phyloP scores from a whole-genome alignment of 2,329 filamentous ascomycete species.

The Graphilbum sp. region DNA sequence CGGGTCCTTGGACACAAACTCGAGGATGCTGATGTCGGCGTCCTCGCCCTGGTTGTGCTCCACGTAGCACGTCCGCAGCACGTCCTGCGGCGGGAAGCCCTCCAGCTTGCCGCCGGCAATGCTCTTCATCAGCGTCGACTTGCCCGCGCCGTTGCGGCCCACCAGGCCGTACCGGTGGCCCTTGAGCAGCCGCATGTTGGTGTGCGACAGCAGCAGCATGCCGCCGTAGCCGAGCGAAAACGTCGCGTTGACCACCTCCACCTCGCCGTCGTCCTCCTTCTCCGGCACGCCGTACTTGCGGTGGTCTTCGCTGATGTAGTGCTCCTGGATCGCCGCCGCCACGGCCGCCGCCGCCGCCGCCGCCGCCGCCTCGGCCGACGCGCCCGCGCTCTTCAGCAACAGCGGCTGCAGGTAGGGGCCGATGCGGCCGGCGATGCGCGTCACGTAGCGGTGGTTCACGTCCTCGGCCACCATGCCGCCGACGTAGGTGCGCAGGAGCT shows the following conservation, averaged over 20 bases:
- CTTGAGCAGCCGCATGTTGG: constrained; percentile 85
- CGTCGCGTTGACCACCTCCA: constrained; percentile 92
- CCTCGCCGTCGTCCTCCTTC: constrained; percentile 80
- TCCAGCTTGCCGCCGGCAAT: constrained; percentile 94
- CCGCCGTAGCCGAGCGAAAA: constrained; percentile 97
- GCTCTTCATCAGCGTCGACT: constrained; percentile 97
- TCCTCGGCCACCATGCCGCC: constrained; percentile 75
- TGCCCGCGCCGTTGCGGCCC: constrained; percentile 91
- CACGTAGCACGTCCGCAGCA: constrained; percentile 90
- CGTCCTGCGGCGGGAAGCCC: constrained; percentile 84
- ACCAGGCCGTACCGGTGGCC: constrained; percentile 95
- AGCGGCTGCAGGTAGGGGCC: constrained; percentile 61
- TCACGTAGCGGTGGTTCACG: constrained; percentile 64
- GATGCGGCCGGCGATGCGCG: constrained; percentile 53
- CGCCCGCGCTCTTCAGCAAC: too few species aligned
- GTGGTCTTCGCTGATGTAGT: constrained; percentile 70
- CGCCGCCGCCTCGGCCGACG: too few species aligned
- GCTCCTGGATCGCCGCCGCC: constrained; percentile 55
- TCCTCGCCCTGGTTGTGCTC: constrained; percentile 99
- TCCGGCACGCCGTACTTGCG: constrained; percentile 73
- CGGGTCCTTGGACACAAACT: constrained; percentile 83
- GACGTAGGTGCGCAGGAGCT: constrained; percentile 57
- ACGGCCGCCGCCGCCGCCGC: constrained; percentile 44
- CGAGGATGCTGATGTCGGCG: constrained; percentile 86
- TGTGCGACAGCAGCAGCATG: constrained; percentile 92